Base-by-base conservation (phyloP, 208 protist species). In the Wallacemonas sp. region DNA sequence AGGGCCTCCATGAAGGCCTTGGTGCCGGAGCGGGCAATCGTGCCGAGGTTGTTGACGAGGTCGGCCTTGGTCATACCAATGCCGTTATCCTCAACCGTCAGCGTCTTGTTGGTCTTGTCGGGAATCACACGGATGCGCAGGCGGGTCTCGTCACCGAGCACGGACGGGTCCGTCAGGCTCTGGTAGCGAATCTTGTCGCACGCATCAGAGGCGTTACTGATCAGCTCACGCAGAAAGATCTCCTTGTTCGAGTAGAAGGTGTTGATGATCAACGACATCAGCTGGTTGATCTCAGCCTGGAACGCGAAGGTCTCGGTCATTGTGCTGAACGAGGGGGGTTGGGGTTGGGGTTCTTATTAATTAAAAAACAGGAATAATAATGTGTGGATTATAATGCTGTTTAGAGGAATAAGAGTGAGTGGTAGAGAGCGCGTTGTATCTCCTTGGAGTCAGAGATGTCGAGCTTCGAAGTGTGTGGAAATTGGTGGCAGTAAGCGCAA, bases 171-270 rank as follows among this genome's bases (percentile, higher is more conserved):
- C 15, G 91, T 98, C 44, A 99, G 92, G 33, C 91, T 95, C 73
- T 96, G 67, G 79, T 99, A 98, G 50, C 97, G 88, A 71, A 99
- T 98, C 89, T 99, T 99, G 83, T 99, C 98, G 57, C 98, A 88
- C 32, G 98, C 95, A 97, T 99, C 98, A 53, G 95, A 98, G 27
- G 95, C 57, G 86, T 99, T 99, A 57, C 98, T 99, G 80, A 99
- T 99, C 27, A 99, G 85, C 80, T 99, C 98, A 73, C 98, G 94
- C 2, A 99, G 85, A 85, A 99, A 99, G 79, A 99, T 97, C 67
- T 99, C 98, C 87, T 99, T 99, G 80, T 99, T 99, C 22, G 83
- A 94, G 87, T 99, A 99, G 82, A 99, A 99, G 54, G 98, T 99
- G 91, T 99, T 99, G 91, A 99, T 99, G 81, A 99, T 99, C 21